Conservation (phyloP, 1,139 yeast species). For the Candida anutae region DNA sequence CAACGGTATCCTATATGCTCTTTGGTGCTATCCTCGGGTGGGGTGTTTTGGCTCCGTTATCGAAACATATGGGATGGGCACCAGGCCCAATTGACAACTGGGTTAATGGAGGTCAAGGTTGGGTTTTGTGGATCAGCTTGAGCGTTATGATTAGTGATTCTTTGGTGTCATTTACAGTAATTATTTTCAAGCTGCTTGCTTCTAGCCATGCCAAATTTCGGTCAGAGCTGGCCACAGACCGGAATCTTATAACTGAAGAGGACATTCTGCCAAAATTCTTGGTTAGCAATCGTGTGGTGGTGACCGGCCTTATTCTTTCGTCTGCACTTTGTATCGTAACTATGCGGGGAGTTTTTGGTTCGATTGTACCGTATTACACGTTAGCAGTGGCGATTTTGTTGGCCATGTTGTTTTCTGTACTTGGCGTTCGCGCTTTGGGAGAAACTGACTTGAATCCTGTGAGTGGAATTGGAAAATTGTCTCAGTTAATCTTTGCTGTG, state of each 20-base stretch:
- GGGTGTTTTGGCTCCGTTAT: conserved; percentile 80
- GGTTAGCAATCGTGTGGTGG: conserved; percentile 43
- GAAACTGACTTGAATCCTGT: conserved; percentile 97
- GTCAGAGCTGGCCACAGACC: not conserved
- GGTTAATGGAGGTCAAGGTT: conserved; percentile 92
- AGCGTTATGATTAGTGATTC: conserved; percentile 94
- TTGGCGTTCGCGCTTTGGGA: conserved; percentile 91
- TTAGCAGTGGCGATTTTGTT: conserved; percentile 59
- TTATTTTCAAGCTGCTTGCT: conserved; percentile 40
- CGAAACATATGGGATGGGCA: conserved; percentile 71
- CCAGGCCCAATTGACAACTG: conserved; percentile 87
- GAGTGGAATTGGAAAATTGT: conserved; percentile 89
- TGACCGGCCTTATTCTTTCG: conserved; percentile 57
- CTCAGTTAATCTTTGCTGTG: conserved; percentile 80
- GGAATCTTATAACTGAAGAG: not conserved
- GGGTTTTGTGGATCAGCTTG: conserved; percentile 93
- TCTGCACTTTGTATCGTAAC: conserved; percentile 59
- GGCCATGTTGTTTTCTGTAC: conserved; percentile 70
- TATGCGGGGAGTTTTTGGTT: conserved; percentile 61
- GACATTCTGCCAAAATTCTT: conserved; percentile 29
- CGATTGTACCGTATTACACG: conserved; percentile 64
- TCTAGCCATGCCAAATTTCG: not conserved
- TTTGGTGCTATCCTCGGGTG: conserved; percentile 88
- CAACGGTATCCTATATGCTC: conserved; percentile 86
- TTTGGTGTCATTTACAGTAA: conserved; percentile 67